Evolutionary conservation across 73 alveolate genomes (phyloP).

Genomic region (Strombidium stylifer): DNA sequence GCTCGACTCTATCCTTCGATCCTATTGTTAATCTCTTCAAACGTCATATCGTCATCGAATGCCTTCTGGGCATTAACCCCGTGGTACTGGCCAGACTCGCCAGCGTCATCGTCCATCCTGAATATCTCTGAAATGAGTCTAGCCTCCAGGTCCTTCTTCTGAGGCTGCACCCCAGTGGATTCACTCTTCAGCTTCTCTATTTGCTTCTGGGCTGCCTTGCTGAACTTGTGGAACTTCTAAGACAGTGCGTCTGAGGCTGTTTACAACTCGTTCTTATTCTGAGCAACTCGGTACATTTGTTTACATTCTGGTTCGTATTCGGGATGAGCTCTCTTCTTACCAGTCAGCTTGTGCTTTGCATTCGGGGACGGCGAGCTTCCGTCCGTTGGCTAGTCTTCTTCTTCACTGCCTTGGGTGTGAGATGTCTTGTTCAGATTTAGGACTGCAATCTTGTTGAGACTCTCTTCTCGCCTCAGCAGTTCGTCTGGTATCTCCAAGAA

Average conservation of each 20-base stretch:
- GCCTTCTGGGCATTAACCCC: not conserved
- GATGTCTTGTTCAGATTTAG: not conserved
- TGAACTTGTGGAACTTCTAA: too few relatives aligned
- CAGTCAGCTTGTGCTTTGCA: slow-evolving; percentile 7
- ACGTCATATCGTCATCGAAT: slow-evolving; percentile 3
- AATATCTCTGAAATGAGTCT: not conserved
- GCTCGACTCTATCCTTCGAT: not conserved
- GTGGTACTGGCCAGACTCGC: not conserved
- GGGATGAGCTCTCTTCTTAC: too few relatives aligned
- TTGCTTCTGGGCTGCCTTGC: too few relatives aligned
- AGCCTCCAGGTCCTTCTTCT: not conserved
- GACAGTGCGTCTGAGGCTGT: too few relatives aligned
- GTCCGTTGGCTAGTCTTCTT: not conserved
- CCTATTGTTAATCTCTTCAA: not conserved
- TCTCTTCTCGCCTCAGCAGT: not conserved
- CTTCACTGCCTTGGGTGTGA: not conserved
- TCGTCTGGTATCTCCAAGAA: slow-evolving; percentile 55
- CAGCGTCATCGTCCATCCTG: not conserved
- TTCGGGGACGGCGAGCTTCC: not conserved
- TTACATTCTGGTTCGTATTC: too few relatives aligned
- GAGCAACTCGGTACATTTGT: too few relatives aligned
- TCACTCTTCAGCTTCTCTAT: too few relatives aligned
- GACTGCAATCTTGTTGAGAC: not conserved
- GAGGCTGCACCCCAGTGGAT: not conserved
- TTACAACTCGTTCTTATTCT: too few relatives aligned